Conservation (phyloP, 371 early-diverging fungal genomes). For the Smittium culicis region DNA sequence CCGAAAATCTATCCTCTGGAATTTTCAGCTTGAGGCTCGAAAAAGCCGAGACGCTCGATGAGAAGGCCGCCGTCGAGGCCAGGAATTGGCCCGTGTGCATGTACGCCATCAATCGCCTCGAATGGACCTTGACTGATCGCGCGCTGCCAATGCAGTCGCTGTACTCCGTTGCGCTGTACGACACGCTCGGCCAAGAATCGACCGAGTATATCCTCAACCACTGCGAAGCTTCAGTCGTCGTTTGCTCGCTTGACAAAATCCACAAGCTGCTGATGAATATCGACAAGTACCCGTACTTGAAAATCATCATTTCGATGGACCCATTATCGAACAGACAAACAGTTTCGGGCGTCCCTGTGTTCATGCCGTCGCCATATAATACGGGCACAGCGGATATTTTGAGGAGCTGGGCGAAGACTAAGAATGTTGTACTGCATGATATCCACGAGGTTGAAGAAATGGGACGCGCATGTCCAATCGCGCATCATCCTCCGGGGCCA, state of each 20-base stretch:
- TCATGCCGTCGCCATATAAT: constrained; percentile 22
- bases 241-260: constrained; percentile 74
- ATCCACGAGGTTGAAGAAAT: constrained; percentile 47
- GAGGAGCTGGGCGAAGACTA: constrained; percentile 33
- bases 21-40: constrained; percentile 20
- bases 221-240: constrained; percentile 48
- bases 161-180: constrained; percentile 73
- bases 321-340: constrained; percentile 6
- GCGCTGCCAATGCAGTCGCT: constrained; percentile 47
- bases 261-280: constrained; percentile 46
- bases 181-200: constrained; percentile 64
- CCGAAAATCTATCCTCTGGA: constrained; percentile 48
- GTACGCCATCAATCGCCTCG: constrained; percentile 73
- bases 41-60: not conserved
- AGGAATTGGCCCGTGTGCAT: constrained; percentile 38
- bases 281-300: constrained; percentile 39
- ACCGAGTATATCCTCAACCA: constrained; percentile 64
- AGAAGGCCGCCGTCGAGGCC: not conserved
- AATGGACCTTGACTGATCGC: constrained; percentile 80
- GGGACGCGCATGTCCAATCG: constrained; percentile 34
- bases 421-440: constrained; percentile 24
- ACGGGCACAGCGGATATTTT: constrained; percentile 27
- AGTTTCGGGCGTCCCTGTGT: not conserved
- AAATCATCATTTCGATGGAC: constrained; percentile 64
- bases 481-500: constrained; percentile 37